These are phyloP conservation scores for Corchorus capsularis DNA, from an alignment of 345 rosid species.

Conservation along the genomic window DNA sequence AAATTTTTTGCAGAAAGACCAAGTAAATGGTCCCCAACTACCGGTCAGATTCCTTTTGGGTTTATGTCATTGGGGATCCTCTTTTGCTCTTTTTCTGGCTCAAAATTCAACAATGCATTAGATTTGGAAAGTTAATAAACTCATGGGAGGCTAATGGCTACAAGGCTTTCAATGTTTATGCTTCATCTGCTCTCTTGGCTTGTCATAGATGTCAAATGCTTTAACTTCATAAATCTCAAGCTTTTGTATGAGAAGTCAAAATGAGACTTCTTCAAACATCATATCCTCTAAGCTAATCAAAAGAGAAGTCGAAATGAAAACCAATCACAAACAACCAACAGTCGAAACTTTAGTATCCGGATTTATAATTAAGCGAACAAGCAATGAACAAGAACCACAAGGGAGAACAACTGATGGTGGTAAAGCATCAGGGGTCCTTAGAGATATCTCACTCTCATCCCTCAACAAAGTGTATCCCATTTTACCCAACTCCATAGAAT, in stretches of 20 bases:
- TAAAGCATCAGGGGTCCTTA: constrained; percentile 44
- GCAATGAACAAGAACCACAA: constrained; percentile 89
- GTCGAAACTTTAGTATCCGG: constrained; percentile 36
- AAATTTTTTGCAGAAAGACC: neutral
- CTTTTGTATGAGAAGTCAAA: neutral
- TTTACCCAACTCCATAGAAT: constrained; percentile 64
- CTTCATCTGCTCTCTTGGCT: neutral
- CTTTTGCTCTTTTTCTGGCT: neutral
- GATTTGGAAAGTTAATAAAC: neutral
- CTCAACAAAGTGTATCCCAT: constrained; percentile 64
- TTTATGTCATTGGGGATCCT: neutral
- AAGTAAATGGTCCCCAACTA: neutral
- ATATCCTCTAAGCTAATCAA: too few relatives aligned
- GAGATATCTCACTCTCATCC: constrained; percentile 38
- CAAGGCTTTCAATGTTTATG: too few relatives aligned
- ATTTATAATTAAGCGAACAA: constrained; percentile 51
- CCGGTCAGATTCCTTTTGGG: neutral
- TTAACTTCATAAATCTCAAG: neutral
- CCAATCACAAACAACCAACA: constrained; percentile 7
- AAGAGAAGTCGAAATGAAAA: neutral
- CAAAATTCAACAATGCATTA: neutral
- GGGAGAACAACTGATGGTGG: constrained; percentile 72
- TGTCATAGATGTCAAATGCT: neutral
- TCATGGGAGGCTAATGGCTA: neutral
- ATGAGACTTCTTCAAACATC: neutral